A percentile compares a stretch with the other conserved stretches of the same genome.
Evolutionary conservation across 257 asterid genomes (phyloP).

Genomic region (Fraxinus cuspidata): DNA sequence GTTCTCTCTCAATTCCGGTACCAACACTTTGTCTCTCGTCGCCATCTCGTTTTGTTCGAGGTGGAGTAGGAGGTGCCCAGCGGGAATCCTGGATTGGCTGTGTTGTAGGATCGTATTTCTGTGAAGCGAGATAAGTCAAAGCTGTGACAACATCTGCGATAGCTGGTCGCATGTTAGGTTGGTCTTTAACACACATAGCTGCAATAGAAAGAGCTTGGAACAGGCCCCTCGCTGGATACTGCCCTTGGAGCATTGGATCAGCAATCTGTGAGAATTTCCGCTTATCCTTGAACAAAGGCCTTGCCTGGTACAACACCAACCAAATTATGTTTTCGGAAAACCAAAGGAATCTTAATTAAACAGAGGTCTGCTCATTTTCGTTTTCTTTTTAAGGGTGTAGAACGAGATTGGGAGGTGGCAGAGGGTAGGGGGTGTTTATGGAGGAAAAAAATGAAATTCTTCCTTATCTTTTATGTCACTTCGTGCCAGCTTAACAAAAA

Average conservation of each 20-base stretch:
- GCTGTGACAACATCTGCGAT: slow-evolving; percentile 93
- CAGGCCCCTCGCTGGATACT: slow-evolving; percentile 70
- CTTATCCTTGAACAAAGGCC: slow-evolving; percentile 83
- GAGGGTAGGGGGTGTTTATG: neutral
- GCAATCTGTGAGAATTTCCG: slow-evolving; percentile 71
- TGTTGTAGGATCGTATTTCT: slow-evolving; percentile 50
- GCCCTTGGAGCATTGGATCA: slow-evolving; percentile 83
- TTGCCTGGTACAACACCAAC: slow-evolving; percentile 51
- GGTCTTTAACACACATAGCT: slow-evolving; percentile 91
- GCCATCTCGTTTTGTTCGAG: slow-evolving; percentile 44
- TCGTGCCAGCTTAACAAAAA: neutral
- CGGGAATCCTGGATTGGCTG: slow-evolving; percentile 45
- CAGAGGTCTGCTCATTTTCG: neutral
- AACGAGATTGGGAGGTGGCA: neutral
- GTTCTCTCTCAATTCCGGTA: slow-evolving; percentile 36
- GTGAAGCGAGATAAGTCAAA: slow-evolving; percentile 69
- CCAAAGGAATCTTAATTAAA: neutral
- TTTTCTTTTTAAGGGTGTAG: neutral
- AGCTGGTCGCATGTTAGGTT: slow-evolving; percentile 70
- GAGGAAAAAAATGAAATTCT: too few species aligned
- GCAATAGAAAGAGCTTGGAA: slow-evolving; percentile 89
- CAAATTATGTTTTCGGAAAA: neutral
- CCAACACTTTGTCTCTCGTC: slow-evolving; percentile 40
- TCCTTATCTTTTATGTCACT: neutral
- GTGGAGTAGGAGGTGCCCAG: slow-evolving; percentile 57